Evolutionary conservation across 2,329 filamentous ascomycete species (phyloP), one percentile per base, ranked within the genome.

Genomic region (Pseudogymnoascus destructans): DNA sequence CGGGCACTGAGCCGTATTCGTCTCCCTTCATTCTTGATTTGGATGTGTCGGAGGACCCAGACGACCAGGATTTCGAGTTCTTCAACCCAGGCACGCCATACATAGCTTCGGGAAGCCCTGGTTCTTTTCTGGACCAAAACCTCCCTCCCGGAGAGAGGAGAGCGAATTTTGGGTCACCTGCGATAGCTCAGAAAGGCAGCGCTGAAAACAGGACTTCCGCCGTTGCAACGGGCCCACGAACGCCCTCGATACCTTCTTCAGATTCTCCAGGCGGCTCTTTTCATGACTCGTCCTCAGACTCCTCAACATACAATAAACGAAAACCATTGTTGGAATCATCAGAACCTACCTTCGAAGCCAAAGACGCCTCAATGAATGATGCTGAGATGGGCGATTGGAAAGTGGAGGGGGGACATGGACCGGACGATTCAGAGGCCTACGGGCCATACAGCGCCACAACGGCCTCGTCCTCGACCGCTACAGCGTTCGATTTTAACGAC

Each of bases 271-370:
- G 67, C 17, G 71, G 70, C 13, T 72, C 73, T n/a, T 72, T 73
- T 49, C 73, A 71, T 21, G 77, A 79, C 64, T 78, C 76, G 2
- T 76, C 75, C 3, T 79, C 77, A 56, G 77, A 79, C 61, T 79
- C 78, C 7, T 75, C 75, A 10, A 73, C 72, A 36, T 77, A 75
- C 30, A 52, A 52, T 27, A 78, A 78, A 66, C 71, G 73, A 59
- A 73, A 76, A 33, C 70, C 71, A 13, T 76, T 74, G 62, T 74
- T 74, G 1, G 71, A 72, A 17, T 77, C 76, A 5, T 73, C 74
- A 13, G 74, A 75, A 61, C 72, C 74, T 17, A 72, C 68, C 30
- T 67, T 72, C 59, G 72, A 71, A 35, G 64, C 71, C 10, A 70
- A 68, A 56, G 76, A 78, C 65, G 57, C 71, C 33, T 72, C 72